Percentiles rank a stretch among this genome's conserved stretches.
These are phyloP conservation scores for Phytopythium aichiense DNA, from an alignment of 352 stramenopile species.

Conservation along the genomic window DNA sequence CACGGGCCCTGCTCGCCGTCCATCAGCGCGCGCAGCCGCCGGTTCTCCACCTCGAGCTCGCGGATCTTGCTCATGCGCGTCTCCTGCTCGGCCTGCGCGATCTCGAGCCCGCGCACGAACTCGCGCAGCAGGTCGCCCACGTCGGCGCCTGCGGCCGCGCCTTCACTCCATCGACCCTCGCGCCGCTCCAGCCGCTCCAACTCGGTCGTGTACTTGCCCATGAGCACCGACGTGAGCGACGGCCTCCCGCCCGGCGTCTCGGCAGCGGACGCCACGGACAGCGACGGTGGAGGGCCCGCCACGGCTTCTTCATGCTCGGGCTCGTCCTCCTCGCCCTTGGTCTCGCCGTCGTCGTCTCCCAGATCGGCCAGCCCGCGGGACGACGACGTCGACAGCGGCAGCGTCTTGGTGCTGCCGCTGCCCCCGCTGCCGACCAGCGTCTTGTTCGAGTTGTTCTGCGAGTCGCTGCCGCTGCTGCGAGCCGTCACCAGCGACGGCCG, in stretches of 20 bases:
- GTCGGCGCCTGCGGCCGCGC: constrained; percentile 11
- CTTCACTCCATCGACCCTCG: constrained; percentile 26
- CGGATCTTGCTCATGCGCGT: constrained; percentile 69
- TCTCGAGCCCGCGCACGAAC: constrained; percentile 70
- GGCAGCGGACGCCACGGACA: background rate
- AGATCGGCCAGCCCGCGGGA: constrained; percentile 35
- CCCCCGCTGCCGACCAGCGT: constrained; percentile 40
- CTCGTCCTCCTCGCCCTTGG: constrained; percentile 37
- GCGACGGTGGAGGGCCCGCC: background rate
- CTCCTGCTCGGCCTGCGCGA: constrained; percentile 67
- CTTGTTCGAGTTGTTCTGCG: constrained; percentile 42
- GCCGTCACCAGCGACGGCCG: constrained; percentile 21
- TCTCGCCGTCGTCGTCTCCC: constrained; percentile 24
- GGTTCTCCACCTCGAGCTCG: constrained; percentile 67
- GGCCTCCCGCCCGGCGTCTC: constrained; percentile 10
- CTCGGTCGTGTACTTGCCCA: constrained; percentile 53
- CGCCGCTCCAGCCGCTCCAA: constrained; percentile 42
- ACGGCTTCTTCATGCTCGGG: constrained; percentile 33
- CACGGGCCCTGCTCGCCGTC: constrained; percentile 11
- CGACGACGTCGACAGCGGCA: constrained; percentile 41
- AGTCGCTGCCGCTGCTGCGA: constrained; percentile 27
- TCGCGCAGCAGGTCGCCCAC: constrained; percentile 51
- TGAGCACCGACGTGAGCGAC: constrained; percentile 58
- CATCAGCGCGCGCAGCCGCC: constrained; percentile 40
- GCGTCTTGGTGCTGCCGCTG: constrained; percentile 50